Base-by-base conservation (phyloP, 2,329 filamentous ascomycete species). In the Aspergillus sp. region DNA sequence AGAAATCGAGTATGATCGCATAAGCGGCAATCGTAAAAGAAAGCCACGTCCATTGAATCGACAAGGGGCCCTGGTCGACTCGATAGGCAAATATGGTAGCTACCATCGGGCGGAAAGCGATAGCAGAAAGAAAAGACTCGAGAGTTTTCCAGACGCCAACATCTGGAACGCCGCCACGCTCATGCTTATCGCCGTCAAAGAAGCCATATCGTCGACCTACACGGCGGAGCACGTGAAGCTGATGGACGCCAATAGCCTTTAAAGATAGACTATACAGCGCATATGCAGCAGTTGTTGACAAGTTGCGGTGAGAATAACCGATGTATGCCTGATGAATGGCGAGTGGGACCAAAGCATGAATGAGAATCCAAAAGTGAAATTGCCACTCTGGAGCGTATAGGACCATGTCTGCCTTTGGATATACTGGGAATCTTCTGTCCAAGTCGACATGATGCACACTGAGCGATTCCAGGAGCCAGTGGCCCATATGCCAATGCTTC, bases 161-260 rank as follows among this genome's bases (percentile, higher is more conserved):
- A 26, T 59, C 49, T n/a, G 56, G 56, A 32, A 59, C 50, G 14
- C 56, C 56, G 26, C 57, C 56, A 3, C 56, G 56, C 22, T 56
- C 52, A 35, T 56, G 54, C 24, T 57, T 54, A 45, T 59, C 56
- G 33, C 56, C 56, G 11, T 59, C 56, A 16, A 59, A 43, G 30
- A 53, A 59, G 5, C 56, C 56, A 22, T 49, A 54, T 17, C 38
- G 47, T 11, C 57, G 51, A 3, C 54, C 51, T 2, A 54, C 44
- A 8, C 50, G 45, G 40, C 56, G 56, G 14, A 59, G 47, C 1
- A 59, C 14, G n/a, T 45, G 47, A 6, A 53, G 36, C 33, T 57
- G 51, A 24, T 57, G 45, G 16, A 59, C 47, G 22, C 51, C 38
- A 17, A 53, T 53, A 0, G 46, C 33, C 20, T 56, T 54, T 26